These are phyloP conservation scores for Diaporthe humulicola DNA, from an alignment of 2,329 filamentous ascomycete genomes.

Conservation along the genomic window DNA sequence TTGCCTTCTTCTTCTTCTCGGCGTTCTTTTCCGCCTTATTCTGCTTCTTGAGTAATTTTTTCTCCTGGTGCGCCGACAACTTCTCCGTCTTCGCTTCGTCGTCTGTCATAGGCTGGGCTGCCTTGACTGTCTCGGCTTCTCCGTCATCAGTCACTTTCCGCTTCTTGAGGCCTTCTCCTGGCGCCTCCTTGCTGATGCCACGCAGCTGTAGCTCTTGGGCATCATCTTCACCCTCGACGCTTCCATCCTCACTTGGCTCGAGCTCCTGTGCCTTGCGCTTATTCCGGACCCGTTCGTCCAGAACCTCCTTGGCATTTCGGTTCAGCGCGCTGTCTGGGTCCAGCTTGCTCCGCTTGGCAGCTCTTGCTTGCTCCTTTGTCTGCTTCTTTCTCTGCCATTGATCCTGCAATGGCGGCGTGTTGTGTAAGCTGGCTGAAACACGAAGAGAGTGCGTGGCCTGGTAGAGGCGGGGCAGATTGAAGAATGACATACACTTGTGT, in stretches of 20 bases:
- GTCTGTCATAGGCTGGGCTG: slow-evolving; percentile 46
- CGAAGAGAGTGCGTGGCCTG: neutral
- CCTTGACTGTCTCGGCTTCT: slow-evolving; percentile 69
- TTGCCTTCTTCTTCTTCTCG: slow-evolving; percentile 44
- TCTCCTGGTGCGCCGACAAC: slow-evolving; percentile 38
- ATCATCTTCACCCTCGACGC: slow-evolving; percentile 60
- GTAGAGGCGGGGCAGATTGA: neutral
- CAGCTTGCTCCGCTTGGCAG: slow-evolving; percentile 88
- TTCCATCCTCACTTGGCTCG: slow-evolving; percentile 61
- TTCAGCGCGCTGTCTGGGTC: slow-evolving; percentile 89
- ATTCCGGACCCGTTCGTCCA: slow-evolving; percentile 82
- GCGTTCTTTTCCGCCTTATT: slow-evolving; percentile 45
- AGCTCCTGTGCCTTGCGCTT: slow-evolving; percentile 84
- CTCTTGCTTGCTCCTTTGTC: slow-evolving; percentile 87
- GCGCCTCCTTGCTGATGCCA: slow-evolving; percentile 71
- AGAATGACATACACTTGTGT: slow-evolving; percentile 77
- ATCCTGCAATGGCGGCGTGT: slow-evolving; percentile 66
- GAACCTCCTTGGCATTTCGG: slow-evolving; percentile 88
- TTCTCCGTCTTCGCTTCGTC: slow-evolving; percentile 43
- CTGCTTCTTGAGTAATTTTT: slow-evolving; percentile 41
- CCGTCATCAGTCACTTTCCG: slow-evolving; percentile 52
- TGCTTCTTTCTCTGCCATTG: slow-evolving; percentile 98
- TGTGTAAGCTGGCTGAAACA: slow-evolving; percentile 35
- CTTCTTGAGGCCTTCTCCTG: slow-evolving; percentile 73
- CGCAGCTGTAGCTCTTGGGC: slow-evolving; percentile 58